Evolutionary conservation across 306 rosid genomes (phyloP).

Genomic region (Cicer cuneatum): DNA sequence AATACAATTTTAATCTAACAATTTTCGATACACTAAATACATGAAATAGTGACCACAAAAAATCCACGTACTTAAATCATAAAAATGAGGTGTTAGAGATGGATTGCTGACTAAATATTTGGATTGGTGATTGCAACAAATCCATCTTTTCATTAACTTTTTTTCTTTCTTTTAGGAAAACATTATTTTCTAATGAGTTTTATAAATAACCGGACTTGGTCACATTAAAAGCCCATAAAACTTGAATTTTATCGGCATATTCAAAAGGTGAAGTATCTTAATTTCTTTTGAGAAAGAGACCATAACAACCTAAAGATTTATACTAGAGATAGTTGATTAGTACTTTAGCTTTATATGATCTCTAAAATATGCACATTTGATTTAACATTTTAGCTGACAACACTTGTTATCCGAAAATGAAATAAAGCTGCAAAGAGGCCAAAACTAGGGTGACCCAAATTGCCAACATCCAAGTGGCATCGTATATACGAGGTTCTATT

Average conservation of each 20-base stretch:
- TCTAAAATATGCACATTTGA: slow-evolving; percentile 3
- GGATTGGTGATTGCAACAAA: too few species aligned
- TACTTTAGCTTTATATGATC: slow-evolving; percentile 1
- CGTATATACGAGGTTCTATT: slow-evolving; percentile 23
- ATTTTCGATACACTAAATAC: too few species aligned
- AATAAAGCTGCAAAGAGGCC: slow-evolving; percentile 20
- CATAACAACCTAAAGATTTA: not conserved
- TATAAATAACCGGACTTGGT: too few species aligned
- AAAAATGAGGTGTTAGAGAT: too few species aligned
- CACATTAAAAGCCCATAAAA: not conserved
- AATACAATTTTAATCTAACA: too few species aligned
- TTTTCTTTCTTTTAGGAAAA: too few species aligned
- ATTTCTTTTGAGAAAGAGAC: too few species aligned
- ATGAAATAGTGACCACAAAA: too few species aligned
- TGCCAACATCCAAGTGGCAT: slow-evolving; percentile 9
- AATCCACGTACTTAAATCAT: too few species aligned
- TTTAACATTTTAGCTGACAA: slow-evolving; percentile 9
- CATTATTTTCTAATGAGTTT: too few species aligned
- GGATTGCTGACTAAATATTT: too few species aligned
- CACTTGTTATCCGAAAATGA: slow-evolving; percentile 41
- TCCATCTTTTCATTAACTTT: too few species aligned
- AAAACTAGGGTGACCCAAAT: slow-evolving; percentile 26
- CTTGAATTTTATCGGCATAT: not conserved
- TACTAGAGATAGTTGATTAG: not conserved
- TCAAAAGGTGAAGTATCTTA: not conserved